Evolutionary conservation across 768 basidiomycete species (phyloP), one percentile per base, ranked within the genome.

Genomic region (Kwoniella newhampshirensis): DNA sequence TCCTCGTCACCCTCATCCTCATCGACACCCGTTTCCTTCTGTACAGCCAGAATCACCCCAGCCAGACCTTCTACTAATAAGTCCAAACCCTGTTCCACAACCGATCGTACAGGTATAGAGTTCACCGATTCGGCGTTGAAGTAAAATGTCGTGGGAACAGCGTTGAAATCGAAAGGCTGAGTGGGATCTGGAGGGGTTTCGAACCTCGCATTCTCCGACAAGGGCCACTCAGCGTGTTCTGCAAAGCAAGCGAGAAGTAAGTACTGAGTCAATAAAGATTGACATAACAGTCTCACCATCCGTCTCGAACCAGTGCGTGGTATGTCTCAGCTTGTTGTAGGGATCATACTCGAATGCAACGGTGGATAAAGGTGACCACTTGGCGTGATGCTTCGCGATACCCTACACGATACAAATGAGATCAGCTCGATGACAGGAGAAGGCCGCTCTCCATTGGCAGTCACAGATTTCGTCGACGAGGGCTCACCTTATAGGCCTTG

Each of bases 341-440:
- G 96, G 96, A 77, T 99, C 96, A 62, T 99, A 99, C 79, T 99
- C 96, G 63, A 94, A 98, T 7, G 87, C 85, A 17, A 99, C 86
- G 7, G 96, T 91, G 1, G 91, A 88, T 59, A 92, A 89, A 12
- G 96, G 94, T 0, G 91, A 94, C 91, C 94, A 99, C 78, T 99
- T 99, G 12, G 96, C 92, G 73, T 99, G 96, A 75, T 96, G 91
- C 80, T 97, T 97, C 3, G 94, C 91, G 58, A 96, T 87, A 39
- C 94, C 94, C 94, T 97, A 68, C 13, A 48, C 9, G 36, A 23
- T 8, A 42, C 30, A 27, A 28, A 25, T 45, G 41, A 56, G 45
- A 20, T 11, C n/a, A 47, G 21, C 40, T 7, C 17, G 6, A 41
- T 17, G 40, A 17, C 40, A 7, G 6, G 17, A 17, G 5, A 17